Evolutionary conservation across 1,284 basidiomycete species (phyloP), one percentile per base, ranked within the genome.

Genomic region (Malassezia sp.): DNA sequence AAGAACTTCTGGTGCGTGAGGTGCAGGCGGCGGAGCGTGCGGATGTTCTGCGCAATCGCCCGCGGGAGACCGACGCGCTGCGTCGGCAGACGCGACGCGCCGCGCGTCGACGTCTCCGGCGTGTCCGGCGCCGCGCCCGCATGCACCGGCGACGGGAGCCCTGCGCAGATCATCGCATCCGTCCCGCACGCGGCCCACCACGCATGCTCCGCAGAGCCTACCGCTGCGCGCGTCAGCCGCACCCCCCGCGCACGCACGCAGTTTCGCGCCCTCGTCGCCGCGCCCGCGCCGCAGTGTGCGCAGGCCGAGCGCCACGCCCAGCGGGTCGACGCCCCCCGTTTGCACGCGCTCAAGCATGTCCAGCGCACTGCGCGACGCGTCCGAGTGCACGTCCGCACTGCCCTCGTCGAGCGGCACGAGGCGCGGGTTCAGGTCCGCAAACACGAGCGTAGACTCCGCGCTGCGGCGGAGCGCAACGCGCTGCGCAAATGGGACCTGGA

Each of bases 391-490:
- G 12, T 14, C 15, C n/a, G n/a, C 5, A n/a, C n/a, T n/a, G 14
- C 39, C 29, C 17, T 31, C 15, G 17, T 15, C 27, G 2, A 12
- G 21, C 3, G 21, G 28, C 17, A 18, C 15, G 1, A 55, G 23
- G 5, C 32, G 32, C 12, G 49, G 45, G 39, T 67, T 59, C 29
- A 67, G 42, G 23, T 42, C 52, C 14, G 29, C 22, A 29, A 61
- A 67, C 5, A 52, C 47, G 31, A 47, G 36, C 85, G 91, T 91
- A 21, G 80, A 78, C 51, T 80, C 76, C 0, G 80, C 74, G 0
- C 83, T 85, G n/a, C 89, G 80, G 10, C 80, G 68, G 24, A 91
- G 77, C 0, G 86, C 85, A 4, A 79, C 78, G 31, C 59, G 54
- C 36, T 72, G 66, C 30, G 67, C 61, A 38, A 73, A 71, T 1